Conservation (phyloP, 257 asterid species). For the Echium plantagineum region DNA sequence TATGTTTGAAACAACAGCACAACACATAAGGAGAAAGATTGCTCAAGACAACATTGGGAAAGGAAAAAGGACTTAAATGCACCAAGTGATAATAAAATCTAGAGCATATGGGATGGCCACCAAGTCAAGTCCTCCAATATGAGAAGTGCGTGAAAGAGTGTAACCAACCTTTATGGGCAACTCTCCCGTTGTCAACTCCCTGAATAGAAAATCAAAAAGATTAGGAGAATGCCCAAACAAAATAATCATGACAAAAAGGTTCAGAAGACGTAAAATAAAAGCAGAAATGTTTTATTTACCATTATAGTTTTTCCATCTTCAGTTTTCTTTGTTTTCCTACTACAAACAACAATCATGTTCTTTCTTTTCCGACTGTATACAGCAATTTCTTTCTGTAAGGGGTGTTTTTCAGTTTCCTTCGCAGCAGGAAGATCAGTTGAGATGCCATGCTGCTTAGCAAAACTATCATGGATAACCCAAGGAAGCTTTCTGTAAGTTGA, state of each 20-base stretch:
- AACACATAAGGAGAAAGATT: too few species aligned
- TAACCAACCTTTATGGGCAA: too few species aligned
- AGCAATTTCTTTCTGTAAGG: slow-evolving; percentile 53
- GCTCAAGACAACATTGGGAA: too few species aligned
- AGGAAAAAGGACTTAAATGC: too few species aligned
- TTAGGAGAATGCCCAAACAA: neutral
- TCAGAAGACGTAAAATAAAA: neutral
- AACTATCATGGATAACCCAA: slow-evolving; percentile 80
- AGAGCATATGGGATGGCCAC: too few species aligned
- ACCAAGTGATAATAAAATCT: too few species aligned
- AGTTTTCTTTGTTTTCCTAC: slow-evolving; percentile 59
- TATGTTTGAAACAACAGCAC: too few species aligned
- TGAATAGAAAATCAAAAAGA: neutral
- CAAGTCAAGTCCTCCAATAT: too few species aligned
- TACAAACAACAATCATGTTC: slow-evolving; percentile 17
- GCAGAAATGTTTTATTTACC: slow-evolving; percentile 24
- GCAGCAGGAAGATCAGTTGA: slow-evolving; percentile 53
- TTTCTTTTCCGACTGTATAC: too few species aligned
- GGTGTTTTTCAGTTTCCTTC: slow-evolving; percentile 26
- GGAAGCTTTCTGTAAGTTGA: slow-evolving; percentile 78
- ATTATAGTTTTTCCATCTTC: slow-evolving; percentile 36
- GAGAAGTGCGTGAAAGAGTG: too few species aligned
- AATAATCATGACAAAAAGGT: neutral
- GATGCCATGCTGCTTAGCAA: slow-evolving; percentile 69
- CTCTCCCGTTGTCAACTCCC: too few species aligned